A percentile compares a stretch with the other conserved stretches of the same genome.
Conservation (phyloP, 2,329 filamentous ascomycete species). For the Geosmithia putterillii region DNA sequence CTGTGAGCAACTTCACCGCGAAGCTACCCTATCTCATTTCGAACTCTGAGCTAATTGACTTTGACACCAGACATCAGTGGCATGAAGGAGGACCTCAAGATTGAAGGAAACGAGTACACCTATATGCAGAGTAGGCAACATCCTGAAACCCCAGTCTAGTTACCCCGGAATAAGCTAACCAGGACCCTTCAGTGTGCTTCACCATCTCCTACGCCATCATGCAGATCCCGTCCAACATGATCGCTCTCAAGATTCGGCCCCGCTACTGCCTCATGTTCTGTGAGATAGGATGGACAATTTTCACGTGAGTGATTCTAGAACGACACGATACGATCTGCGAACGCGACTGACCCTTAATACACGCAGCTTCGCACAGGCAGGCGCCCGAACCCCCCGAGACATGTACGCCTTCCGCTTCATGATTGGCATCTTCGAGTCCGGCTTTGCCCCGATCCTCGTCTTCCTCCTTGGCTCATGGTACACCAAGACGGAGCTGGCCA, state of each 20-base stretch:
- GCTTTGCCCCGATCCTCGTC: neutral
- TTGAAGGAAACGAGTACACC: constrained; percentile 25
- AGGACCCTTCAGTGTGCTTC: neutral
- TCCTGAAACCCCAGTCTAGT: no score
- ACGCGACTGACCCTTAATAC: no score
- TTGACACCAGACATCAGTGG: constrained; percentile 10
- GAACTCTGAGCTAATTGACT: neutral
- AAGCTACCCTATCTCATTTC: neutral
- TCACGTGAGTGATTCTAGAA: neutral
- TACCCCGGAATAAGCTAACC: neutral
- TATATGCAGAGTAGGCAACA: neutral
- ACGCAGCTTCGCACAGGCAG: neutral
- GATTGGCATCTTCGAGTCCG: neutral
- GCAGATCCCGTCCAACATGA: neutral
- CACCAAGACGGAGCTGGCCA: neutral
- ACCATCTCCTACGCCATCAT: neutral
- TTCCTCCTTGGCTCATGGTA: neutral
- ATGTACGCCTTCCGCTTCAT: neutral
- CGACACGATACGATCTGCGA: no score
- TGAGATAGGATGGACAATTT: neutral
- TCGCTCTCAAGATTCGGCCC: neutral
- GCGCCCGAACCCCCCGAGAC: neutral
- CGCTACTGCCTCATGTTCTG: neutral
- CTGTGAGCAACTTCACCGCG: neutral
- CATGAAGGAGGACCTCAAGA: constrained; percentile 26